Percentiles rank a stretch among this genome's conserved stretches.
Evolutionary conservation across 352 stramenopile genomes (phyloP).

Genomic region (Blastocystis sp.): DNA sequence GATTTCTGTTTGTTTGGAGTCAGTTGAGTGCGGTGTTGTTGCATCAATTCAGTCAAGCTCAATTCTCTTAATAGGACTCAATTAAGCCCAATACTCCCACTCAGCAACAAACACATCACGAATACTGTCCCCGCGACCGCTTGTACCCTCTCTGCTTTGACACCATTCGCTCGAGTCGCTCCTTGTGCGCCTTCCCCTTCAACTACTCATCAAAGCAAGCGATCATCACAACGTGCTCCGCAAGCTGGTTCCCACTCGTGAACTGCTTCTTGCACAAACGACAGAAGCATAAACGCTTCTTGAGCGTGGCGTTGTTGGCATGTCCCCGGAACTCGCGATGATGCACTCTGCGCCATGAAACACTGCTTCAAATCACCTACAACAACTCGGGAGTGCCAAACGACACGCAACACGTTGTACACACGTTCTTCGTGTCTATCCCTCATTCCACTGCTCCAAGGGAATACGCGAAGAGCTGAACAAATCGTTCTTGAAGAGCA

Average conservation of each 20-base stretch:
- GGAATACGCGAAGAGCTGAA: constrained; percentile 28
- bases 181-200: constrained; percentile 66
- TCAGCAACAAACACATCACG: not conserved
- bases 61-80: no score
- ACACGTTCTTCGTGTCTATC: constrained; percentile 38
- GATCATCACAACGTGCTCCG: constrained; percentile 72
- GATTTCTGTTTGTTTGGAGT: not conserved
- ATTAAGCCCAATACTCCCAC: no score
- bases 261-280: constrained; percentile 67
- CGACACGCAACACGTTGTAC: constrained; percentile 48
- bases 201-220: constrained; percentile 23
- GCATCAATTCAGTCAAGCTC: no score
- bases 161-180: constrained; percentile 37
- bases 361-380: not conserved
- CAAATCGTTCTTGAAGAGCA: constrained; percentile 64
- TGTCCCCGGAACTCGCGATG: constrained; percentile 63
- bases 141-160: constrained; percentile 39
- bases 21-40: no score
- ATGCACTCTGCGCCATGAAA: constrained; percentile 14
- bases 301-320: constrained; percentile 26
- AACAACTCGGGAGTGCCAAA: constrained; percentile 27
- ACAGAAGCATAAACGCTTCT: constrained; percentile 64
- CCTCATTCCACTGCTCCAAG: not conserved
- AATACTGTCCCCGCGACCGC: not conserved
- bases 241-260: constrained; percentile 64